Base-by-base conservation (phyloP, 257 asterid species). In the Scutellaria minor region DNA sequence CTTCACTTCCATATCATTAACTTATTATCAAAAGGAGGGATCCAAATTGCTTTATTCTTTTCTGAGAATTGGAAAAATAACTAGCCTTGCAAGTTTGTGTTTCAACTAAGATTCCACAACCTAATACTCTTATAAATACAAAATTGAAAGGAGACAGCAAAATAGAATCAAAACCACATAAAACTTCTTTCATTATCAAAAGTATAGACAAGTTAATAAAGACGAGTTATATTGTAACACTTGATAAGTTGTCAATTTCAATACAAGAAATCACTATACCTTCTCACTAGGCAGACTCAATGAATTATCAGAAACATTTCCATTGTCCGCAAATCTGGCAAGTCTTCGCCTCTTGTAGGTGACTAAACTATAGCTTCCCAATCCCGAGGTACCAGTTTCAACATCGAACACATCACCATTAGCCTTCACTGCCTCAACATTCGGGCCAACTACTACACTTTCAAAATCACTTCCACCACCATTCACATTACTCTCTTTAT, bases 291-390 rank as follows among this genome's bases (percentile, higher is more conserved):
- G 77, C 63, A 82, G 86, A 78, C 73, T 62, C 54, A 50, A 81
- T 10, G 78, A 79, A 67, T 64, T 80, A 68, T 69, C 79, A 22
- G 68, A 60, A 68, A 63, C 46, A 63, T 61, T 71, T 71, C 69
- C 85, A 71, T 20, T 45, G 51, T 78, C 84, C 18, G 53, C 71
- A 12, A 51, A 58, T 53, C 68, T 81, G 64, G 47, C 72, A 63
- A 52, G 77, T 83, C 54, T 92, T 72, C 96, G 89, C 85, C 98
- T 85, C 87, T 87, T 85, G 81, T 92, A 90, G 37, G 94, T 90
- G 66, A 78, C 79, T 72, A 90, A 69, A 77, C 76, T 76, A 35
- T 77, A 70, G 4, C 78, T 72, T 41, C 82, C 73, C 39, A 78
- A 77, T 58, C 81, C 83, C 4, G 75, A 60, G 14, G 75, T 61